A percentile compares a stretch with the other conserved stretches of the same genome.
phyloP scores from a whole-genome alignment of 164 flowering plant genomes.

The Magnolia kwangsiensis region DNA sequence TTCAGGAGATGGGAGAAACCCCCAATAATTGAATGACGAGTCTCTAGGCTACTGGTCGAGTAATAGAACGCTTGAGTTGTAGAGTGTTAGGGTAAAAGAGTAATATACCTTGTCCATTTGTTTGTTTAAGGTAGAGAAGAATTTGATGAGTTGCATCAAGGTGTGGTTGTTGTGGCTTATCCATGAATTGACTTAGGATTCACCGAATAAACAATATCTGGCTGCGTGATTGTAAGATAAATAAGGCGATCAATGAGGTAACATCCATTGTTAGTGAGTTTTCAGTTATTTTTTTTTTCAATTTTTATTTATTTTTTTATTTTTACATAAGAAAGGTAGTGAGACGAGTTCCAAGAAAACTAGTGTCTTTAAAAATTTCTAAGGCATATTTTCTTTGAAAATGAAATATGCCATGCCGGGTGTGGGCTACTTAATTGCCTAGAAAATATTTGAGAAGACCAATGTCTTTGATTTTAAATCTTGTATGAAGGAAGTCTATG shows the following conservation, averaged over 20 bases:
- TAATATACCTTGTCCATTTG: constrained; percentile 2
- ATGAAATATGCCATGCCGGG: background rate
- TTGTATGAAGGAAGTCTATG: background rate
- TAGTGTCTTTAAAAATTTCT: background rate
- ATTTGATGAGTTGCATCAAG: constrained; percentile 11
- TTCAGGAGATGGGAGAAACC: constrained; percentile 1
- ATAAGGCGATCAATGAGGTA: no score
- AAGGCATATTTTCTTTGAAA: no score
- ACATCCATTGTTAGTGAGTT: no score
- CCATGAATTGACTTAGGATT: constrained; percentile 5
- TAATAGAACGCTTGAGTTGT: background rate
- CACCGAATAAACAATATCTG: background rate
- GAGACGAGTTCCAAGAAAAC: background rate
- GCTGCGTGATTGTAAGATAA: no score
- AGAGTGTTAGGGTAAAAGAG: background rate
- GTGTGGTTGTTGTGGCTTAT: background rate
- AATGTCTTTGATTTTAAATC: background rate
- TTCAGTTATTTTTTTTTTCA: no score
- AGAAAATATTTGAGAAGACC: background rate
- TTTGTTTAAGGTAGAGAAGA: background rate
- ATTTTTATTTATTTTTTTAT: background rate
- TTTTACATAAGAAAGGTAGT: background rate
- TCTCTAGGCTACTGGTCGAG: background rate
- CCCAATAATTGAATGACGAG: background rate
- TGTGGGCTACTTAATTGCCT: background rate